A percentile compares a stretch with the other conserved stretches of the same genome.
phyloP scores from a whole-genome alignment of 2,329 filamentous ascomycete species.

The Hymenoscyphus repandus region DNA sequence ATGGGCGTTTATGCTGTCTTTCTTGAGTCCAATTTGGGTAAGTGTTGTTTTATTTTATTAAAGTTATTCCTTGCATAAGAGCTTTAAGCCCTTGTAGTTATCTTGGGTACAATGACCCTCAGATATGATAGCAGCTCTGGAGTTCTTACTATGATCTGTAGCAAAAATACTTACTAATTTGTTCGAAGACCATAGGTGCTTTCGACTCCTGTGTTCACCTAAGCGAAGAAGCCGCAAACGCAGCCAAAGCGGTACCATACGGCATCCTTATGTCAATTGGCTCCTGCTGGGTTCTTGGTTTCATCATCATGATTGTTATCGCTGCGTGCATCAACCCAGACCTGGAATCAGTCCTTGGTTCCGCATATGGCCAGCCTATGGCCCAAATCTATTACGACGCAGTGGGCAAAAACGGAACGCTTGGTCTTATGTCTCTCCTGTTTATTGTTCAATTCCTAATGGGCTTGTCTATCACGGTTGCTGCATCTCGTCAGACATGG shows the following conservation, averaged over 20 bases:
- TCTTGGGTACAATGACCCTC: too few species aligned
- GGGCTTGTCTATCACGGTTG: slow-evolving; percentile 52
- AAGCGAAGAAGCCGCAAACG: slow-evolving; percentile 56
- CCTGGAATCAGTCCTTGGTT: slow-evolving; percentile 42
- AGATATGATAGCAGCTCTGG: too few species aligned
- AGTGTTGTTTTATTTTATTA: too few species aligned
- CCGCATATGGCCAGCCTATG: slow-evolving; percentile 50
- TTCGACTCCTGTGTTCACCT: slow-evolving; percentile 57
- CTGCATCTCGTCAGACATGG: slow-evolving; percentile 56
- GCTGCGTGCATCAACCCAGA: slow-evolving; percentile 52
- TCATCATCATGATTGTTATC: slow-evolving; percentile 51
- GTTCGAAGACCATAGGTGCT: slow-evolving; percentile 49
- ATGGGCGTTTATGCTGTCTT: slow-evolving; percentile 55
- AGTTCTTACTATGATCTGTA: too few species aligned
- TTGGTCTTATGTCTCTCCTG: slow-evolving; percentile 53
- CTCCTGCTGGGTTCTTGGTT: slow-evolving; percentile 51
- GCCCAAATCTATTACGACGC: slow-evolving; percentile 55
- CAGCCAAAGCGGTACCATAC: slow-evolving; percentile 52
- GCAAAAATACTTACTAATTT: too few species aligned
- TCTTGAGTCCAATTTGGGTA: slow-evolving; percentile 60
- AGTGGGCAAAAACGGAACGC: slow-evolving; percentile 51
- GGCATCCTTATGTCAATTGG: slow-evolving; percentile 55
- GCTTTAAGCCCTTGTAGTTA: too few species aligned
- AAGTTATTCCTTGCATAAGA: too few species aligned
- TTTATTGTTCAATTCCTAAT: slow-evolving; percentile 60